These are phyloP conservation scores for Aureococcus anophagefferens DNA, from an alignment of 108 stramenopile genomes.

Conservation along the genomic window DNA sequence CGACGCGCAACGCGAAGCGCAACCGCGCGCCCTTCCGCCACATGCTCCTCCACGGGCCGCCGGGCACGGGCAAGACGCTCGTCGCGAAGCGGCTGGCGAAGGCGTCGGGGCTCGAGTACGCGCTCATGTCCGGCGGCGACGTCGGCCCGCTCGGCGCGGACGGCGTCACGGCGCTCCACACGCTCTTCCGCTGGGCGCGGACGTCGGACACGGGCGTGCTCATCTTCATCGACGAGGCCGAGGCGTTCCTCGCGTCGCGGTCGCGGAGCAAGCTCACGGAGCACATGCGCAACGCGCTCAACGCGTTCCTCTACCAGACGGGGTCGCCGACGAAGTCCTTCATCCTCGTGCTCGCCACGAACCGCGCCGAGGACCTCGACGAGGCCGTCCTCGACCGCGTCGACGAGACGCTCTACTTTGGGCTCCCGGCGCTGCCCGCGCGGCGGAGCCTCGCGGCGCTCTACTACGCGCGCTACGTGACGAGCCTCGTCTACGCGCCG, in stretches of 20 bases:
- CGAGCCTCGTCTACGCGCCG: background rate
- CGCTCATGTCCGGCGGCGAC: constrained; percentile 75
- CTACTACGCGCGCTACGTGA: constrained; percentile 47
- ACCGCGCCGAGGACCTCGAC: constrained; percentile 64
- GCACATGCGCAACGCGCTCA: constrained; percentile 60
- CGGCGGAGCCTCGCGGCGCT: constrained; percentile 41
- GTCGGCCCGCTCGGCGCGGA: constrained; percentile 69
- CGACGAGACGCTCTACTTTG: constrained; percentile 60
- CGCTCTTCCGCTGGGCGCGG: constrained; percentile 65
- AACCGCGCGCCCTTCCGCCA: constrained; percentile 69
- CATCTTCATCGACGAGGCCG: constrained; percentile 74
- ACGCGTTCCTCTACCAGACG: constrained; percentile 68
- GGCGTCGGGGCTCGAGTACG: constrained; percentile 63
- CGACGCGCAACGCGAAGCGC: constrained; percentile 50
- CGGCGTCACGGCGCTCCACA: constrained; percentile 68
- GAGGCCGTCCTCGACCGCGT: constrained; percentile 65
- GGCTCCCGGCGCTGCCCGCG: constrained; percentile 47
- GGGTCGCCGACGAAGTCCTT: constrained; percentile 60
- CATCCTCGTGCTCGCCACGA: constrained; percentile 74
- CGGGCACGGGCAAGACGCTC: constrained; percentile 65
- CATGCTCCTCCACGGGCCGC: constrained; percentile 54
- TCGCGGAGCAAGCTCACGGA: constrained; percentile 34
- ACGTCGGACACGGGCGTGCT: constrained; percentile 48
- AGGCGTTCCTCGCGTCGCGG: constrained; percentile 62
- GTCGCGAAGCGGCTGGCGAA: constrained; percentile 52